Base-by-base conservation (phyloP, 345 rosid genomes). In the Syzygium jambos region DNA sequence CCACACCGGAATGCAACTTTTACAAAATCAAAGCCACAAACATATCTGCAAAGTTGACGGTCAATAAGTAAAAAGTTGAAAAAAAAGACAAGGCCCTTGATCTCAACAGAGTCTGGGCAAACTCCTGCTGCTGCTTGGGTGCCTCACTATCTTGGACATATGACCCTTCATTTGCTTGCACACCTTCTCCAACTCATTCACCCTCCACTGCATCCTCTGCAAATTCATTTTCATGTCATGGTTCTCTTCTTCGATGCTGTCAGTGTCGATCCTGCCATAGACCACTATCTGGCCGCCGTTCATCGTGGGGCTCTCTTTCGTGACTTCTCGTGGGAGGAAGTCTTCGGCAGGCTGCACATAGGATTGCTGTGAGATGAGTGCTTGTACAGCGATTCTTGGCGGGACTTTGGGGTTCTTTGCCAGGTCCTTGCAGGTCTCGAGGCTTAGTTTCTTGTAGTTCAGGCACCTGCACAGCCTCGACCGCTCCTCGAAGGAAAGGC, bases 351-450 rank as follows among this genome's bases (percentile, higher is more conserved):
- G 86, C 9, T 87, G 54, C 38, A 30, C 38, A 25, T 86, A 86
- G 29, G 90, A 88, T 38, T 86, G 88, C 89, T 95, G 96, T 14
- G 95, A 93, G 87, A 88, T 93, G 68, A 96, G 96, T 87, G 98
- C 98, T 86, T 94, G 89, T 52, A 96, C 91, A 23, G 98, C 89
- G 30, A 93, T 78, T 78, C 88, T 91, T 77, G 98, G 98, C n/a
- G 98, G 95, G 88, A 95, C 94, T 89, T 93, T 95, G 2, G 97
- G 98, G 80, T 94, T 96, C 91, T 93, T 96, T 5, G 97, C 97
- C 38, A 96, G 93, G 59, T 96, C 94, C 89, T 95, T 96, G 82
- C 98, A 93, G 46, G 94, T 92, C 89, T 92, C 98, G 21, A 96
- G 68, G 85, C 93, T 93, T n/a, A 96, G 92, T 89, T 95, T 96